A percentile compares a stretch with the other conserved stretches of the same genome.
Evolutionary conservation across 805 yeast species (phyloP).

Genomic region (Diddensiella transvaalensis): DNA sequence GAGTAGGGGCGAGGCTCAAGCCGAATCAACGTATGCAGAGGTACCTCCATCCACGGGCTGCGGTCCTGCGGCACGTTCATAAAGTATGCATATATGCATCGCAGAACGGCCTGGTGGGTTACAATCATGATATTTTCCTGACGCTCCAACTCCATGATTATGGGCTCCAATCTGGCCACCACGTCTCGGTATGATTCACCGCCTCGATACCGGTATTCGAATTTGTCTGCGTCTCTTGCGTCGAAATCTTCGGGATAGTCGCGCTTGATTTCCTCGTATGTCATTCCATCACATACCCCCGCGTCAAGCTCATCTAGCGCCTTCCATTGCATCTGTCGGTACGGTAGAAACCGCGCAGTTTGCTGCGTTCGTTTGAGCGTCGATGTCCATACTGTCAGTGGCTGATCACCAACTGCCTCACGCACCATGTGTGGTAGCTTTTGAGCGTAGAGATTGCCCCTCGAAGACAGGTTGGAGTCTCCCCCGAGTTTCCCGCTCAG

Average conservation of each 20-base stretch:
- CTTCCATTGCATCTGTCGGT: conserved; percentile 87
- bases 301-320: conserved; percentile 97
- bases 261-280: conserved; percentile 86
- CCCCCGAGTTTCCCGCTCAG: conserved; percentile 96
- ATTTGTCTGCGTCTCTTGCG: conserved; percentile 93
- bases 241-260: conserved; percentile 90
- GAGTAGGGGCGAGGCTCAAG: conserved; percentile 94
- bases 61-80: conserved; percentile 98
- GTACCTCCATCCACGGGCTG: conserved; percentile 98
- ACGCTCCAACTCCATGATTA: conserved; percentile 96
- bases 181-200: conserved; percentile 97
- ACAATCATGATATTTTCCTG: conserved; percentile 94
- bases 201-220: conserved; percentile 92
- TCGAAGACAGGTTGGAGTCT: conserved; percentile 76
- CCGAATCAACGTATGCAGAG: conserved; percentile 89
- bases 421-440: conserved; percentile 75
- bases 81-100: conserved; percentile 95
- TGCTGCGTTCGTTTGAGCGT: conserved; percentile 89
- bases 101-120: conserved; percentile 94
- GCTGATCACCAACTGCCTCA: conserved; percentile 50
- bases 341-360: conserved; percentile 79
- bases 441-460: conserved; percentile 80
- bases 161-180: conserved; percentile 91
- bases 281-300: conserved; percentile 95
- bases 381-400: conserved; percentile 92